phyloP scores from a whole-genome alignment of 2,329 filamentous ascomycete genomes.

The Ascochyta pisi region DNA sequence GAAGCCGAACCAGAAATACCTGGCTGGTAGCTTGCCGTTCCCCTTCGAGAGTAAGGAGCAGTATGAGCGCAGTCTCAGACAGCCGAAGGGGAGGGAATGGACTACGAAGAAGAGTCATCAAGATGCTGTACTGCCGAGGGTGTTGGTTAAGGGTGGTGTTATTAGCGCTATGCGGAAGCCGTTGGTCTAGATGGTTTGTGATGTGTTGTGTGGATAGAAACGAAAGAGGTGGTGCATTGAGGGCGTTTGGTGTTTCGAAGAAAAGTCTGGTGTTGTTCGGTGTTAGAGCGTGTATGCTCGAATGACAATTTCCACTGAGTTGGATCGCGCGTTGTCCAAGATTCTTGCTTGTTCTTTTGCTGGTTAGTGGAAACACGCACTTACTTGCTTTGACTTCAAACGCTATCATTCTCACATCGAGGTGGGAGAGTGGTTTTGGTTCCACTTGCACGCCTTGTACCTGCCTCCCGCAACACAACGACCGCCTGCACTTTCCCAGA shows the following conservation, averaged over 20 bases:
- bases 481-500: background rate
- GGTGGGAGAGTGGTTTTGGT: too few species aligned
- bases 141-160: conserved; percentile 92
- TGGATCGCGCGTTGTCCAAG: background rate
- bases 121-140: conserved; percentile 83
- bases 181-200: conserved; percentile 45
- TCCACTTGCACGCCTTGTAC: background rate
- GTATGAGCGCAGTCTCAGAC: conserved; percentile 85
- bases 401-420: too few species aligned
- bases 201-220: background rate
- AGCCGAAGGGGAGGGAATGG: conserved; percentile 94
- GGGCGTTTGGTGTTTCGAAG: too few species aligned
- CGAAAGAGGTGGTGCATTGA: too few species aligned
- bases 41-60: conserved; percentile 87
- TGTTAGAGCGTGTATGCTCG: too few species aligned
- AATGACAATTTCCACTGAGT: too few species aligned
- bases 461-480: background rate
- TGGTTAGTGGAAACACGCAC: too few species aligned
- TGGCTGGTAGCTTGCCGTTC: conserved; percentile 83
- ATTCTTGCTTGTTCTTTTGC: too few species aligned
- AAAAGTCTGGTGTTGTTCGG: too few species aligned
- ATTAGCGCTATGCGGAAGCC: conserved; percentile 90
- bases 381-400: background rate
- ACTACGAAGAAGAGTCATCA: conserved; percentile 96
- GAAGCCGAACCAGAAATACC: conserved; percentile 90